A percentile compares a stretch with the other conserved stretches of the same genome.
Conservation (phyloP, 139 green algal species). For the Asterochloris sp. region DNA sequence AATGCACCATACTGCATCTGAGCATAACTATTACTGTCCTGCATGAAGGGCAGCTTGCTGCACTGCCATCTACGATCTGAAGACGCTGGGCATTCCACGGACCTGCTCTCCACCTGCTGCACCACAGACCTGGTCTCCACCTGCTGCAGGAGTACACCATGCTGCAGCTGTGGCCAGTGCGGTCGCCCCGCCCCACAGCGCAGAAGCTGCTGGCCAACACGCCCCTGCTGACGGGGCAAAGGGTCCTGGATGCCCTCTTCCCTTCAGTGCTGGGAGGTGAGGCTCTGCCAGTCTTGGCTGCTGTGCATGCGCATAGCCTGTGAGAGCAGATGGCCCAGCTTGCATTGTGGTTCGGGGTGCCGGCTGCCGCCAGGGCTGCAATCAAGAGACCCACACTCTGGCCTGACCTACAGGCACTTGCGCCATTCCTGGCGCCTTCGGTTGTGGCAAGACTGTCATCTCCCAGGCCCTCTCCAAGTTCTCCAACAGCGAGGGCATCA, state of each 20-base stretch:
- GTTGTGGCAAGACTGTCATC: conserved; percentile 99
- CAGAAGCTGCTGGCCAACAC: conserved; percentile 96
- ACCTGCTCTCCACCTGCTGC: conserved; percentile 1
- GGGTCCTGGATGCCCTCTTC: conserved; percentile 96
- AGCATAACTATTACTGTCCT: no score
- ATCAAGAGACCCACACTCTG: neutral
- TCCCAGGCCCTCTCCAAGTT: conserved; percentile 98
- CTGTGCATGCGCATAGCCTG: neutral
- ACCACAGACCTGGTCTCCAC: conserved; percentile 1
- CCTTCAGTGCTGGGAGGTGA: conserved; percentile 91
- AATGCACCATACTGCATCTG: no score
- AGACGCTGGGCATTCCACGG: no score
- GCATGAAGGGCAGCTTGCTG: no score
- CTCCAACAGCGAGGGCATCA: conserved; percentile 97
- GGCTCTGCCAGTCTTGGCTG: conserved; percentile 1
- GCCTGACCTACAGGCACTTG: conserved; percentile 75
- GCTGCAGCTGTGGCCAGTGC: conserved; percentile 96
- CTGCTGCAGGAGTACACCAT: conserved; percentile 84
- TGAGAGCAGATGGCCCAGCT: neutral
- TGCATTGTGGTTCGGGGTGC: neutral
- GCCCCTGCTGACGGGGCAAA: conserved; percentile 96
- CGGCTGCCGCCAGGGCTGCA: neutral
- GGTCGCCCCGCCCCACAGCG: conserved; percentile 84
- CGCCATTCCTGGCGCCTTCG: conserved; percentile 97
- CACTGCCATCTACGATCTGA: no score